phyloP scores from a whole-genome alignment of 768 basidiomycete species.

The Sistotremastrum suecicum region DNA sequence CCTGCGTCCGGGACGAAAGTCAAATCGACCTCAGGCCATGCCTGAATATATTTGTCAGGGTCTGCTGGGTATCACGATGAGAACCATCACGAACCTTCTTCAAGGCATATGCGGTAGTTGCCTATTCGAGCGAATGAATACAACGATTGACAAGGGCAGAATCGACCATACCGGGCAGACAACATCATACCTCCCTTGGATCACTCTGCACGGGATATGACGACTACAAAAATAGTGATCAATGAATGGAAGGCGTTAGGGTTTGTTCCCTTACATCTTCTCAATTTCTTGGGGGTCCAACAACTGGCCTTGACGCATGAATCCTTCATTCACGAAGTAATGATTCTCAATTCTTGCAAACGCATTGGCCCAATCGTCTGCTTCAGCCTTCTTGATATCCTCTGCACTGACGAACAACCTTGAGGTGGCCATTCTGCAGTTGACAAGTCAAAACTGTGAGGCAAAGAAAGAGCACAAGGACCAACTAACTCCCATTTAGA shows the following conservation, averaged over 20 bases:
- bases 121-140: slow-evolving; percentile 21
- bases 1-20: slow-evolving; percentile 76
- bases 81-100: slow-evolving; percentile 36
- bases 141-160: not conserved
- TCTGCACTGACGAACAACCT: slow-evolving; percentile 56
- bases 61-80: no score
- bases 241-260: not conserved
- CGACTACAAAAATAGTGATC: slow-evolving; percentile 37
- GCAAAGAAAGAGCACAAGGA: not conserved
- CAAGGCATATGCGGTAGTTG: slow-evolving; percentile 66
- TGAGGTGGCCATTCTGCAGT: slow-evolving; percentile 65
- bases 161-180: slow-evolving; percentile 54
- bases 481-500: slow-evolving; percentile 74
- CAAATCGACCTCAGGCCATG: slow-evolving; percentile 66
- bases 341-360: slow-evolving; percentile 87
- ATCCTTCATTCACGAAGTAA: slow-evolving; percentile 80
- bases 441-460: no score
- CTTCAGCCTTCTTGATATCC: slow-evolving; percentile 51
- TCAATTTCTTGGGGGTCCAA: slow-evolving; percentile 73
- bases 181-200: slow-evolving; percentile 83
- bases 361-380: slow-evolving; percentile 70
- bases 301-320: slow-evolving; percentile 80
- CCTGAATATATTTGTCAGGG: slow-evolving; percentile 18
- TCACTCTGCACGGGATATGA: slow-evolving; percentile 69
- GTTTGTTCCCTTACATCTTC: slow-evolving; percentile 49